A percentile compares a stretch with the other conserved stretches of the same genome.
Evolutionary conservation across 139 green algal species (phyloP).

Genomic region (Chlorella sp.): DNA sequence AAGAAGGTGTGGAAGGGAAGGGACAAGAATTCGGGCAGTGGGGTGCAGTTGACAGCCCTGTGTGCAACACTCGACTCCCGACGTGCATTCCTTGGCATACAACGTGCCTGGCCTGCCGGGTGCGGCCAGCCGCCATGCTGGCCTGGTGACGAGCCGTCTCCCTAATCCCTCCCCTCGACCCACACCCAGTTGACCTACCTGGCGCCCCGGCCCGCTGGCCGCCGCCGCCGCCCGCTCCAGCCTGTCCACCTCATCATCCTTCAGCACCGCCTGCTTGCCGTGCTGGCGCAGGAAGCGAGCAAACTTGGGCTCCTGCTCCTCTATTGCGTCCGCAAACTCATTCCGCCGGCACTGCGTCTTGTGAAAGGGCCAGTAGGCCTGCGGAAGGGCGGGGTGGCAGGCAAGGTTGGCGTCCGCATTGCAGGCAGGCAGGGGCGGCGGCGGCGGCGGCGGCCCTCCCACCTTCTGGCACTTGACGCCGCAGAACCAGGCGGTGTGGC

Average conservation of each 20-base stretch:
- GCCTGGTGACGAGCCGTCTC: too few relatives aligned
- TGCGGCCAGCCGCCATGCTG: too few relatives aligned
- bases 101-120: too few relatives aligned
- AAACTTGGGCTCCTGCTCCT: constrained; percentile 87
- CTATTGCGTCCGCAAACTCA: constrained; percentile 90
- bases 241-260: constrained; percentile 88
- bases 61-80: too few relatives aligned
- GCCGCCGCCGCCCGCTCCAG: constrained; percentile 80
- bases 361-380: constrained; percentile 94
- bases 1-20: background rate
- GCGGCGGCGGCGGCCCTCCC: background rate
- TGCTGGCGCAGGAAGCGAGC: constrained; percentile 86
- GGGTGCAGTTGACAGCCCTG: background rate
- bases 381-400: background rate
- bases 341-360: constrained; percentile 77
- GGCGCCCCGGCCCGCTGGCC: constrained; percentile 46
- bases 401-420: background rate
- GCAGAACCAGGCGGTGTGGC: constrained; percentile 87
- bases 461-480: constrained; percentile 86
- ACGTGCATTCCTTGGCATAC: too few relatives aligned
- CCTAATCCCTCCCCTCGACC: too few relatives aligned
- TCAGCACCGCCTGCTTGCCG: constrained; percentile 74
- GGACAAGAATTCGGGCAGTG: background rate
- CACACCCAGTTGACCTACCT: constrained; percentile 2
- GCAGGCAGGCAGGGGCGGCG: background rate